phyloP scores from a whole-genome alignment of 2,329 filamentous ascomycete genomes.

The Dothiorella sarmentorum region DNA sequence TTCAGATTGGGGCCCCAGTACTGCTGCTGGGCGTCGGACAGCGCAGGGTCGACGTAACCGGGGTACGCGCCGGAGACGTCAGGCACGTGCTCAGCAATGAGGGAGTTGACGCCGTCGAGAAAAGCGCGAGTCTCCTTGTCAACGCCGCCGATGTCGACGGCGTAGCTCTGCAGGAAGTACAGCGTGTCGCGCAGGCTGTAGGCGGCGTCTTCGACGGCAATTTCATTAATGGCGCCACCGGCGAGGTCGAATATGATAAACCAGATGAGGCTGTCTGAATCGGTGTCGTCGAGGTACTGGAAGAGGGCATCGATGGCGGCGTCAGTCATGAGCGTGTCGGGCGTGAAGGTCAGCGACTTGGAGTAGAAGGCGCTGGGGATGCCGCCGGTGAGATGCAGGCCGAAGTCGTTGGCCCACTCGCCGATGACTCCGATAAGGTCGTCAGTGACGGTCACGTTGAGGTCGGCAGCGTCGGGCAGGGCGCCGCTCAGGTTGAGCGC shows the following conservation, averaged over 20 bases:
- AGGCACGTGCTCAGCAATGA: constrained; percentile 31
- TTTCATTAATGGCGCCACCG: constrained; percentile 33
- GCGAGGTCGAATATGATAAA: constrained; percentile 36
- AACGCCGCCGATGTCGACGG: constrained; percentile 32
- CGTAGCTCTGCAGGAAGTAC: constrained; percentile 39
- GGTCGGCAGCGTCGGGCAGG: constrained; percentile 24
- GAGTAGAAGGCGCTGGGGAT: constrained; percentile 35
- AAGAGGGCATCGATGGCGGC: constrained; percentile 32
- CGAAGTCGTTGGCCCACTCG: constrained; percentile 33
- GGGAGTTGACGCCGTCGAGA: constrained; percentile 40
- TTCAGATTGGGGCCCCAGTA: constrained; percentile 45
- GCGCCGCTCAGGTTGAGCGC: constrained; percentile 30
- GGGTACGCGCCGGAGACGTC: constrained; percentile 45
- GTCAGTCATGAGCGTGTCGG: constrained; percentile 31
- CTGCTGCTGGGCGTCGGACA: constrained; percentile 42
- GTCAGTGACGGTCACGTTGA: constrained; percentile 28
- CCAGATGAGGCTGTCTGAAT: constrained; percentile 34
- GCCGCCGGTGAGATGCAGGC: constrained; percentile 29
- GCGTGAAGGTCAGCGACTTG: constrained; percentile 33
- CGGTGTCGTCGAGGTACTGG: constrained; percentile 28
- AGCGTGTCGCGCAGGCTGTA: constrained; percentile 34
- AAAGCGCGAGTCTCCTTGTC: constrained; percentile 38
- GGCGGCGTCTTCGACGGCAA: constrained; percentile 30
- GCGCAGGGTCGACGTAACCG: constrained; percentile 51
- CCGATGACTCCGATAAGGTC: constrained; percentile 34